Evolutionary conservation across 2,329 filamentous ascomycete genomes (phyloP).

Genomic region (Herpotrichia juniperi): DNA sequence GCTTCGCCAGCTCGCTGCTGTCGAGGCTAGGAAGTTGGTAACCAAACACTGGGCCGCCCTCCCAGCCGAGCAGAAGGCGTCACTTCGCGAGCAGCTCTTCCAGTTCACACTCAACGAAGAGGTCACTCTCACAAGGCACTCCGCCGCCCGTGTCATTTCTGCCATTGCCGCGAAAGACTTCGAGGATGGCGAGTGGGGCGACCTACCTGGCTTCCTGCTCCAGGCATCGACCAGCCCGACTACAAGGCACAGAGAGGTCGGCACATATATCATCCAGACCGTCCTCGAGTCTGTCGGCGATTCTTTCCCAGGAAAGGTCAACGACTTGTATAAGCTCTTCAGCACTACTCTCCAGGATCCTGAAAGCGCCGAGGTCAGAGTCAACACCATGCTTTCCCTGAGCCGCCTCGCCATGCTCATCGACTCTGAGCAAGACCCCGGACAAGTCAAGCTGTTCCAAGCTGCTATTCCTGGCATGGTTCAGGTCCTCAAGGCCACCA

Average conservation of each 20-base stretch:
- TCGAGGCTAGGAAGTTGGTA: slow-evolving; percentile 84
- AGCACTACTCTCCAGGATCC: slow-evolving; percentile 86
- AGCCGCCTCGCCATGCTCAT: slow-evolving; percentile 87
- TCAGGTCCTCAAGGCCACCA: slow-evolving; percentile 81
- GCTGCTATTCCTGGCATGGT: slow-evolving; percentile 86
- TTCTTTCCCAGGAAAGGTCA: slow-evolving; percentile 80
- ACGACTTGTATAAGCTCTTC: slow-evolving; percentile 83
- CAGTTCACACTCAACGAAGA: slow-evolving; percentile 83
- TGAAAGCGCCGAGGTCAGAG: slow-evolving; percentile 87
- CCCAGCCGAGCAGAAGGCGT: slow-evolving; percentile 74
- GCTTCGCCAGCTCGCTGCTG: slow-evolving; percentile 87
- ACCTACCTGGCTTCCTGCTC: slow-evolving; percentile 79
- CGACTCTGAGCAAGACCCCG: slow-evolving; percentile 82
- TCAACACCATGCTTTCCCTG: slow-evolving; percentile 92
- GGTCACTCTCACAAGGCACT: slow-evolving; percentile 78
- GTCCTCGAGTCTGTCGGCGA: slow-evolving; percentile 88
- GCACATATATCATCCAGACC: slow-evolving; percentile 90
- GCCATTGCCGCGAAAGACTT: slow-evolving; percentile 86
- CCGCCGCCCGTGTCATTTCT: slow-evolving; percentile 85
- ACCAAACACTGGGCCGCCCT: slow-evolving; percentile 84
- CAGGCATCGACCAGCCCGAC: slow-evolving; percentile 78
- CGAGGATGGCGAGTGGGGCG: slow-evolving; percentile 82
- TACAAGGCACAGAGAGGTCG: slow-evolving; percentile 83
- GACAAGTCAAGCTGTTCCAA: slow-evolving; percentile 77
- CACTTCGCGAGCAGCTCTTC: slow-evolving; percentile 82